phyloP scores from a whole-genome alignment of 2,329 filamentous ascomycete species.

The Stemphylium beticola region DNA sequence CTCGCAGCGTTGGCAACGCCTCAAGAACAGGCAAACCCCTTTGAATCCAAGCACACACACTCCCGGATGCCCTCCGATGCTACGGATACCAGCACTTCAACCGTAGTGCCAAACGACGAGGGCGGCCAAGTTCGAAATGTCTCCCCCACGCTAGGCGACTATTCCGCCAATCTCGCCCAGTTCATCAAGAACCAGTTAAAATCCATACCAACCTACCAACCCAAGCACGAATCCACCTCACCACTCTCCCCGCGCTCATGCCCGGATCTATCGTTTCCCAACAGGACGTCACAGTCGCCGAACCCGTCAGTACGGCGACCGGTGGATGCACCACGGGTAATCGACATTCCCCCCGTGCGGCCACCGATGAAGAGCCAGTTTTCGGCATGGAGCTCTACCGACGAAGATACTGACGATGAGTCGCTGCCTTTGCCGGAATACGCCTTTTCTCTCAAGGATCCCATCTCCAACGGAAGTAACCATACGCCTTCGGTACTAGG shows the following conservation, averaged over 20 bases:
- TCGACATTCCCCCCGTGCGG: conserved; percentile 40
- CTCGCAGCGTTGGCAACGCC: conserved; percentile 15
- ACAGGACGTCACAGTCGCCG: conserved; percentile 29
- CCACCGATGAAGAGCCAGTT: conserved; percentile 45
- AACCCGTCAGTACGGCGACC: conserved; percentile 22
- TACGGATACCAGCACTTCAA: conserved; percentile 40
- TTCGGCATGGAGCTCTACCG: conserved; percentile 47
- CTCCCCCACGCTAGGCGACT: conserved; percentile 33
- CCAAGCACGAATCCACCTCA: conserved; percentile 19
- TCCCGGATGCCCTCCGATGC: conserved; percentile 37
- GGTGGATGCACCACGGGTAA: conserved; percentile 29
- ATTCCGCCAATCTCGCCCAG: conserved; percentile 46
- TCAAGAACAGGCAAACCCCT: conserved; percentile 17
- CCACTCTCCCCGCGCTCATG: conserved; percentile 40
- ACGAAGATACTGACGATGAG: conserved; percentile 42
- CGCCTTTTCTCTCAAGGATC: conserved; percentile 4
- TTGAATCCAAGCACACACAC: conserved; percentile 22
- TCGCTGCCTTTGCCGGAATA: conserved; percentile 23
- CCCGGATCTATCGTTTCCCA: conserved; percentile 36
- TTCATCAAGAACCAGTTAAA: conserved; percentile 45
- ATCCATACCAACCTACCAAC: conserved; percentile 42
- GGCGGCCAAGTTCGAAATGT: conserved; percentile 11
- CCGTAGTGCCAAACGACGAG: conserved; percentile 26
- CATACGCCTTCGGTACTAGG: conserved; percentile 39
- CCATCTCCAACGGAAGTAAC: conserved; percentile 23